Conservation (phyloP, 2,329 filamentous ascomycete species). For the Pseudogymnoascus destructans region DNA sequence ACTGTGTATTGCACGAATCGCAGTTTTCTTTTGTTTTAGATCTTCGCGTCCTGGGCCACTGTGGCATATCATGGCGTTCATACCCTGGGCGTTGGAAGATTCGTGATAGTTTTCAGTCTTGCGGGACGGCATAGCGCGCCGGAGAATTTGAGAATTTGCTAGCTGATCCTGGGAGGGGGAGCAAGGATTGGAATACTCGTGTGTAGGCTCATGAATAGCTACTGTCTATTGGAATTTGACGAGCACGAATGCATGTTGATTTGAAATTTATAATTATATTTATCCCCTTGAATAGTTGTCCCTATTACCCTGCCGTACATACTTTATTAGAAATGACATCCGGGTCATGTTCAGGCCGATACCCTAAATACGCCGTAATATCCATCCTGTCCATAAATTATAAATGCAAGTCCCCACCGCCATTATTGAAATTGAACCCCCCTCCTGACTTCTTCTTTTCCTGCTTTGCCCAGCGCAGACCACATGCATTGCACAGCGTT, state of each 20-base stretch:
- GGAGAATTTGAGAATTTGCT: not conserved
- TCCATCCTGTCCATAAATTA: not conserved
- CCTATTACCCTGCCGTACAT: not conserved
- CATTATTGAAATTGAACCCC: not conserved
- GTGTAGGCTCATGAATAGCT: constrained; percentile 4
- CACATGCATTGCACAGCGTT: constrained; percentile 91
- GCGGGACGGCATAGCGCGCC: constrained; percentile 7
- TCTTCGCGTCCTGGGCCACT: constrained; percentile 20
- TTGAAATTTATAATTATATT: not conserved
- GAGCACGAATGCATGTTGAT: not conserved
- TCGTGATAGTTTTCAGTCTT: constrained; percentile 18
- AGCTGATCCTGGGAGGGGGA: not conserved
- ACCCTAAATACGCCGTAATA: not conserved
- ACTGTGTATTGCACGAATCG: constrained; percentile 21
- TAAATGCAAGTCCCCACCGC: not conserved
- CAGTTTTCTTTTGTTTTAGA: constrained; percentile 16
- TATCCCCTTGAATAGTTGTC: not conserved
- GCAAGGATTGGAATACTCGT: not conserved
- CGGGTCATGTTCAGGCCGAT: not conserved
- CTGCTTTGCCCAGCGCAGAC: constrained; percentile 63
- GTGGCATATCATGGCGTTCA: constrained; percentile 22
- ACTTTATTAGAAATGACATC: constrained; percentile 1
- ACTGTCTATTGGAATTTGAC: not conserved
- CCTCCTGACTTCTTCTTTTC: constrained; percentile 51
- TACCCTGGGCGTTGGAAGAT: constrained; percentile 22